Evolutionary conservation across 768 basidiomycete genomes (phyloP), one percentile per base, ranked within the genome.

Genomic region (Lepiota brunneoincarnata): DNA sequence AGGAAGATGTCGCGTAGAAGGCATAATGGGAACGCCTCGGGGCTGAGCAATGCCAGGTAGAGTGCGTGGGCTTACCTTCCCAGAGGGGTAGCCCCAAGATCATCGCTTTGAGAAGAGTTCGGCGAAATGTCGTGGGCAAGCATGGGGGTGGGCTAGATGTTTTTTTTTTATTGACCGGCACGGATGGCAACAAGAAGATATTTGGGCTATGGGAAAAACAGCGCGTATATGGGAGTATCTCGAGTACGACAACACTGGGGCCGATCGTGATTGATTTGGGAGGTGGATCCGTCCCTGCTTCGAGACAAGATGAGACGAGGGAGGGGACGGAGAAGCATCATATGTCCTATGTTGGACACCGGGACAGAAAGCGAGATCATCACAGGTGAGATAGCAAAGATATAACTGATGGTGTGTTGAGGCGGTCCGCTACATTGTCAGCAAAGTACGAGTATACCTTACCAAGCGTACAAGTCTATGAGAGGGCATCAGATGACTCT

Each of bases 51-150:
- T 14, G 15, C 34, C 34, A 7, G 34, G 14, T 20, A 31, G 31
- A 34, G 17, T 17, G 28, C 28, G 18, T 36, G 26, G 23, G 36
- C 39, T 53, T 44, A n/a, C n/a, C 51, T 24, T 26, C 35, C 18
- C 43, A 38, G 23, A 31, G 35, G 21, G n/a, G n/a, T n/a, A 7
- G 12, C 44, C 44, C 34, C 50, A 39, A 46, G 44, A 46, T 38
- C 36, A 28, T 23, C 43, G 17, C 23, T 34, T n/a, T 46, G 52
- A 43, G 52, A 54, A 39, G 18, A 36, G 20, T 24, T 46, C 52
- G 52, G 52, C 44, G 52, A 54, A 54, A 54, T 46, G 10, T 39
- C 52, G 52, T 54, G 44, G 52, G 12, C 23, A 37, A 9, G 11
- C 23, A 34, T 24, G 28, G 28, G 31, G 43, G n/a, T n/a, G n/a